Conservation (phyloP, 352 stramenopile species). For the Pythium plurisporium region DNA sequence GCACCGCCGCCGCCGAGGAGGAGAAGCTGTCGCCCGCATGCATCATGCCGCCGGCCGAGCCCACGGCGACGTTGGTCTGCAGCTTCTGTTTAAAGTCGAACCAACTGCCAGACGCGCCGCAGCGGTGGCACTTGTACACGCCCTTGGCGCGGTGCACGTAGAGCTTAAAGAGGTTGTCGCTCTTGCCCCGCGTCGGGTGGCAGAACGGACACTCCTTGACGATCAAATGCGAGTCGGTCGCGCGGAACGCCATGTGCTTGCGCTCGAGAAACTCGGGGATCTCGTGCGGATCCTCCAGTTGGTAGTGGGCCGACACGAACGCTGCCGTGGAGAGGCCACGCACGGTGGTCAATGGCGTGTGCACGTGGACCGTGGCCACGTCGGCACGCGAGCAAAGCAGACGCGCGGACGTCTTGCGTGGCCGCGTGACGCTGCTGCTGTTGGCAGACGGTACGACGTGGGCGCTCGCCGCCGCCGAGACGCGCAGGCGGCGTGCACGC, state of each 20-base stretch:
- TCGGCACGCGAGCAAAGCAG: slow-evolving; percentile 6
- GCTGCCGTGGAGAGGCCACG: slow-evolving; percentile 16
- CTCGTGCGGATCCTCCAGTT: slow-evolving; percentile 59
- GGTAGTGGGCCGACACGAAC: slow-evolving; percentile 82
- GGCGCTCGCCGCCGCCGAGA: not conserved
- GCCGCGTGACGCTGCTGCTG: not conserved
- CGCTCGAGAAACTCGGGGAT: slow-evolving; percentile 68
- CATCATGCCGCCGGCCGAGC: slow-evolving; percentile 34
- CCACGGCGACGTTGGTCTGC: slow-evolving; percentile 48
- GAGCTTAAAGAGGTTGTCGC: slow-evolving; percentile 89
- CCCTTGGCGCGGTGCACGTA: slow-evolving; percentile 86
- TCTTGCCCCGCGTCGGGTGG: slow-evolving; percentile 69
- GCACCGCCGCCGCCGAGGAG: slow-evolving; percentile 9
- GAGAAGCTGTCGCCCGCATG: too few species aligned
- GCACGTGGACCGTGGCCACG: not conserved
- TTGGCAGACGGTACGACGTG: not conserved
- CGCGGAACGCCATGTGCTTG: slow-evolving; percentile 57
- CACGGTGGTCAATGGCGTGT: not conserved
- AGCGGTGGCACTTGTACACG: slow-evolving; percentile 90
- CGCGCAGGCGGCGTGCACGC: slow-evolving; percentile 16
- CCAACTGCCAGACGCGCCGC: slow-evolving; percentile 79
- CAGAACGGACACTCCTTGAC: slow-evolving; percentile 88
- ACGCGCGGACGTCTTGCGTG: slow-evolving; percentile 2
- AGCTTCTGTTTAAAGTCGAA: slow-evolving; percentile 88
- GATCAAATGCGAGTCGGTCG: slow-evolving; percentile 76